A percentile compares a stretch with the other conserved stretches of the same genome.
Conservation (phyloP, 495 filamentous ascomycete genomes). For the Penicillium flavigenum region DNA sequence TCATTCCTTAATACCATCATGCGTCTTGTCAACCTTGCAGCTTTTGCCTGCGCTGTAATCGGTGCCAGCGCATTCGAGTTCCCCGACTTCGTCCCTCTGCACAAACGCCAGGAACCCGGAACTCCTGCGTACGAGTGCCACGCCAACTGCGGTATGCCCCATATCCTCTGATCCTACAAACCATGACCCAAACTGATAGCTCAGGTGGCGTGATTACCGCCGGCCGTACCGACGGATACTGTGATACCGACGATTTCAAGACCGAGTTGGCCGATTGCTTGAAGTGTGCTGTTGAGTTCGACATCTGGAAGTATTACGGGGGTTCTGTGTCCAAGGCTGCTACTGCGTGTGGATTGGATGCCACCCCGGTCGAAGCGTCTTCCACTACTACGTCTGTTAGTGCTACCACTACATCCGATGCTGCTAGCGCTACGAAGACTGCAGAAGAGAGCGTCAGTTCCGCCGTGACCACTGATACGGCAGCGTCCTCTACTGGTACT, state of each 20-base stretch:
- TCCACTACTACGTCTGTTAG: constrained; percentile 16
- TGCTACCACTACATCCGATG: constrained; percentile 11
- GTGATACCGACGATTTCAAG: constrained; percentile 42
- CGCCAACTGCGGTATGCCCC: constrained; percentile 45
- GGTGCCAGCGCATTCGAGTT: background rate
- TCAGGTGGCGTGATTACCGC: constrained; percentile 44
- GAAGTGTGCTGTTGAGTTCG: constrained; percentile 45
- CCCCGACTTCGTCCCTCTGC: background rate
- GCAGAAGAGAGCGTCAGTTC: background rate
- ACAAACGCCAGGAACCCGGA: constrained; percentile 30
- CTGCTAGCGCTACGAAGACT: background rate
- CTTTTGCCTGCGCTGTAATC: background rate
- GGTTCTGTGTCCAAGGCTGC: constrained; percentile 33
- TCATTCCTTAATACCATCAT: constrained; percentile 4
- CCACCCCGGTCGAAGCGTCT: constrained; percentile 33
- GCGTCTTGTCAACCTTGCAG: constrained; percentile 2
- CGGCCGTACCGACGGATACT: constrained; percentile 35
- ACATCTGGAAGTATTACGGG: constrained; percentile 52
- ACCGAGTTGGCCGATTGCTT: constrained; percentile 43
- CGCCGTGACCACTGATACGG: background rate
- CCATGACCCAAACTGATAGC: background rate
- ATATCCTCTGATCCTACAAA: background rate
- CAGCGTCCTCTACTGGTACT: background rate
- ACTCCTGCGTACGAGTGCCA: constrained; percentile 50
- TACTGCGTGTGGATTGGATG: constrained; percentile 36